Percentiles rank a stretch among this genome's conserved stretches.
phyloP scores from a whole-genome alignment of 768 basidiomycete species.

The Boletus rubescentipes region DNA sequence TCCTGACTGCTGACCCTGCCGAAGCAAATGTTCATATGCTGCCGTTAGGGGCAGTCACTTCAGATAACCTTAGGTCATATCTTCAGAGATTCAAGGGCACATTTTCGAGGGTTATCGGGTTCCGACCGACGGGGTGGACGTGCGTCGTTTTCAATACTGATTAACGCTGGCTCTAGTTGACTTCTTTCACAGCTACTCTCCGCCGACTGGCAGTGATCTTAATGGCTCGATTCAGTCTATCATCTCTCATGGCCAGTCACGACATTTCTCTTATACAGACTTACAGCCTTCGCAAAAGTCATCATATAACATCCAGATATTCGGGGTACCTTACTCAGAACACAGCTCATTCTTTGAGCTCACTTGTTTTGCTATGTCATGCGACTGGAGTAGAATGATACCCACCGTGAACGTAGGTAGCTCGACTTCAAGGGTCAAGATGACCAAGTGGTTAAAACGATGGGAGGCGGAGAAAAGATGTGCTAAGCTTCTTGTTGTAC shows the following conservation, averaged over 20 bases:
- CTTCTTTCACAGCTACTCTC: conserved; percentile 51
- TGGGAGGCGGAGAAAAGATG: conserved; percentile 84
- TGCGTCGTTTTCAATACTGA: conserved; percentile 39
- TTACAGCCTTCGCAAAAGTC: conserved; percentile 72
- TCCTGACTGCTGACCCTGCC: conserved; percentile 75
- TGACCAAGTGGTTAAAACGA: conserved; percentile 83
- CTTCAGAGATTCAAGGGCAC: conserved; percentile 68
- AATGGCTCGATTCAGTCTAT: conserved; percentile 66
- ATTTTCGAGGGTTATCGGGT: conserved; percentile 74
- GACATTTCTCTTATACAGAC: conserved; percentile 67
- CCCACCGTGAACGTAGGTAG: conserved; percentile 91
- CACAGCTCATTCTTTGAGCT: conserved; percentile 95
- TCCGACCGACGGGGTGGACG: conserved; percentile 97
- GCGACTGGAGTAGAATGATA: conserved; percentile 86
- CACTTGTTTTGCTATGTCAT: conserved; percentile 90
- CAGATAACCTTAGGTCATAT: conserved; percentile 77
- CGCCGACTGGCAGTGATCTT: conserved; percentile 60
- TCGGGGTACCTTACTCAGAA: conserved; percentile 90
- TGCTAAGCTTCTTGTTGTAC: conserved; percentile 37
- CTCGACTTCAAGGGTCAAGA: conserved; percentile 72
- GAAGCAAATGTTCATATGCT: conserved; percentile 84
- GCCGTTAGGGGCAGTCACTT: conserved; percentile 70
- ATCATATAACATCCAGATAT: conserved; percentile 65
- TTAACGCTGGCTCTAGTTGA: background rate
- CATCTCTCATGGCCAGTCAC: conserved; percentile 63